Percentiles rank a stretch among this genome's conserved stretches.
Evolutionary conservation across 2,329 filamentous ascomycete genomes (phyloP).

Genomic region (Leptoxyphium fumago): DNA sequence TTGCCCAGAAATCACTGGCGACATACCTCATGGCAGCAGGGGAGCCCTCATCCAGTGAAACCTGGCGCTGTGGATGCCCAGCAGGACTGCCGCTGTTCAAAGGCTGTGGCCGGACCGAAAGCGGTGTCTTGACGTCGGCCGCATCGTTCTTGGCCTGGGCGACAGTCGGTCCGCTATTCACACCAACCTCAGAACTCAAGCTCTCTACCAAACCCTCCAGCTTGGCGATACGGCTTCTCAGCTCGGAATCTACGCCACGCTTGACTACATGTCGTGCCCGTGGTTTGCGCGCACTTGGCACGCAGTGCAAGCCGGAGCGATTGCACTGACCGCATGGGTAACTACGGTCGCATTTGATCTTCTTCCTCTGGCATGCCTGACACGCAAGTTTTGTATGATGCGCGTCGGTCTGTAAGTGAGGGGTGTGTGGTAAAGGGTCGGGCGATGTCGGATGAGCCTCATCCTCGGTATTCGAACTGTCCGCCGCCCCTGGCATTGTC

Average conservation of each 20-base stretch:
- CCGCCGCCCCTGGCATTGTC: background rate
- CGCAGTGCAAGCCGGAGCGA: constrained; percentile 12
- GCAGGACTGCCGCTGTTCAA: background rate
- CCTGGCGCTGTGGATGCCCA: background rate
- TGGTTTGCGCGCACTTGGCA: constrained; percentile 13
- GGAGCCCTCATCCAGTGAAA: background rate
- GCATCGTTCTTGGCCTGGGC: background rate
- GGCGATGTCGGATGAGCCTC: background rate
- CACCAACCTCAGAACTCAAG: constrained; percentile 13
- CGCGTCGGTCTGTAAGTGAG: background rate
- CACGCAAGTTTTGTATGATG: constrained; percentile 16
- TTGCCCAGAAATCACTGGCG: constrained; percentile 18
- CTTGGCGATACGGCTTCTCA: constrained; percentile 15
- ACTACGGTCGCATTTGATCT: constrained; percentile 16
- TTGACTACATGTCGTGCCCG: constrained; percentile 13
- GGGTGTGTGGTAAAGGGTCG: background rate
- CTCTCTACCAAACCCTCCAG: constrained; percentile 16
- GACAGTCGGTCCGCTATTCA: background rate
- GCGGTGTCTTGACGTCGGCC: background rate
- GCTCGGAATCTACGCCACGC: constrained; percentile 13
- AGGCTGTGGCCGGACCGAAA: background rate
- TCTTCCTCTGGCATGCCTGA: constrained; percentile 18
- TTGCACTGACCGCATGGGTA: constrained; percentile 16
- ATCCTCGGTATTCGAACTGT: background rate
- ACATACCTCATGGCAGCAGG: constrained; percentile 11